phyloP scores from a whole-genome alignment of 192 early-diverging fungal species.

The Coemansia nantahalensis region DNA sequence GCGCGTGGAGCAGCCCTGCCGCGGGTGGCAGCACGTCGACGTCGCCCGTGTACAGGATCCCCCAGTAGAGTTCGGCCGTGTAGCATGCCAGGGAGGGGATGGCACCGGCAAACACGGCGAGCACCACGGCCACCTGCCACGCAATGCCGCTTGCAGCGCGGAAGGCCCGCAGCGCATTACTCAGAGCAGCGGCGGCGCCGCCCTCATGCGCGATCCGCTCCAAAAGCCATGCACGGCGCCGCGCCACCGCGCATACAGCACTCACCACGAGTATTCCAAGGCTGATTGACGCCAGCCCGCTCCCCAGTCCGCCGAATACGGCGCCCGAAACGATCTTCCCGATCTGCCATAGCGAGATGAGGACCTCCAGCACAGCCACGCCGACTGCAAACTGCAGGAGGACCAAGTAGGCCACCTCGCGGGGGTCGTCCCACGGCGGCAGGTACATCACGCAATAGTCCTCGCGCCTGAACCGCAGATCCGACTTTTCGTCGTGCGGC shows the following conservation, averaged over 20 bases:
- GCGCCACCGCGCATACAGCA: neutral
- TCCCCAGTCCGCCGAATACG: neutral
- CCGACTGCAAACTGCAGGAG: neutral
- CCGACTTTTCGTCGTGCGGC: neutral
- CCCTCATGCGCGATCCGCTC: neutral
- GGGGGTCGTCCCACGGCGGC: neutral
- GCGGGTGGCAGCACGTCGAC: no score
- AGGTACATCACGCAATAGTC: conserved; percentile 9
- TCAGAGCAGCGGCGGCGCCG: no score
- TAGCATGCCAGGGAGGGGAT: neutral
- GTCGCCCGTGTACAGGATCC: no score
- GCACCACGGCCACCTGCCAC: neutral
- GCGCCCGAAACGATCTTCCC: neutral
- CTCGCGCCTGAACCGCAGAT: conserved; percentile 2
- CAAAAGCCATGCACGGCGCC: neutral
- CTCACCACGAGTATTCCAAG: neutral
- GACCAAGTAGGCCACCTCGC: conserved; percentile 1
- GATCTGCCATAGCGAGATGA: neutral
- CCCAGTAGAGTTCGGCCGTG: neutral
- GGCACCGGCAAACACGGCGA: neutral
- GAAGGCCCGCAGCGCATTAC: no score
- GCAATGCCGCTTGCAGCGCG: no score
- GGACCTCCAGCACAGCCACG: neutral
- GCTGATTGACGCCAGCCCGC: neutral
- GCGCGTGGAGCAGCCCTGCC: no score